A percentile compares a stretch with the other conserved stretches of the same genome.
Conservation (phyloP, 331 rosid species). For the Cucumis variabilis region DNA sequence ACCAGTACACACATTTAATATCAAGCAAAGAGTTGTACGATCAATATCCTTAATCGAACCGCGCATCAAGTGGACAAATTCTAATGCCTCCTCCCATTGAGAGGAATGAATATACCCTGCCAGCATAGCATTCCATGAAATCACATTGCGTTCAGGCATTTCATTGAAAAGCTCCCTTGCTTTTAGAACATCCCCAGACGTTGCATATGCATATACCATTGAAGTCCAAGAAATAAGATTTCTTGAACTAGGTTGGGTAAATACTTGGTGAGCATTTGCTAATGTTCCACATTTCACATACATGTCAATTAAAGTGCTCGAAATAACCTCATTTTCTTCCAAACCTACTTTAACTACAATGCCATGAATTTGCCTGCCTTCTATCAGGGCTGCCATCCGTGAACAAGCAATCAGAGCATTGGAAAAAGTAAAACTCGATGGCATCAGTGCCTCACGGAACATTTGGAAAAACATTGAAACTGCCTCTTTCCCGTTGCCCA, state of each 20-base stretch:
- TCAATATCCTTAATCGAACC: slow-evolving; percentile 43
- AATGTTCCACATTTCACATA: slow-evolving; percentile 66
- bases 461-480: slow-evolving; percentile 60
- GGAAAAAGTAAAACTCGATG: slow-evolving; percentile 64
- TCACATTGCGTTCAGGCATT: slow-evolving; percentile 74
- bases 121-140: slow-evolving; percentile 90
- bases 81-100: slow-evolving; percentile 61
- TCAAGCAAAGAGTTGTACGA: slow-evolving; percentile 63
- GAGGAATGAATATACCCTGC: slow-evolving; percentile 54
- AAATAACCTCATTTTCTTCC: slow-evolving; percentile 59
- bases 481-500: slow-evolving; percentile 57
- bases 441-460: slow-evolving; percentile 47
- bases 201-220: slow-evolving; percentile 67
- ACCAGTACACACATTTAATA: slow-evolving; percentile 57
- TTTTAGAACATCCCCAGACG: slow-evolving; percentile 57
- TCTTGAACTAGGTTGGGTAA: slow-evolving; percentile 55
- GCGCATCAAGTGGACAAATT: slow-evolving; percentile 58
- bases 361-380: slow-evolving; percentile 78
- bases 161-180: slow-evolving; percentile 65
- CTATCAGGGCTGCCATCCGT: slow-evolving; percentile 45
- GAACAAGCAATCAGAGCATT: slow-evolving; percentile 74
- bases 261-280: slow-evolving; percentile 55
- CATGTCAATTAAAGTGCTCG: slow-evolving; percentile 65
- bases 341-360: slow-evolving; percentile 57
- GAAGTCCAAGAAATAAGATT: slow-evolving; percentile 77